Evolutionary conservation across 2,329 filamentous ascomycete species (phyloP), one percentile per base, ranked within the genome.

Genomic region (Pezicula neosporulosa): DNA sequence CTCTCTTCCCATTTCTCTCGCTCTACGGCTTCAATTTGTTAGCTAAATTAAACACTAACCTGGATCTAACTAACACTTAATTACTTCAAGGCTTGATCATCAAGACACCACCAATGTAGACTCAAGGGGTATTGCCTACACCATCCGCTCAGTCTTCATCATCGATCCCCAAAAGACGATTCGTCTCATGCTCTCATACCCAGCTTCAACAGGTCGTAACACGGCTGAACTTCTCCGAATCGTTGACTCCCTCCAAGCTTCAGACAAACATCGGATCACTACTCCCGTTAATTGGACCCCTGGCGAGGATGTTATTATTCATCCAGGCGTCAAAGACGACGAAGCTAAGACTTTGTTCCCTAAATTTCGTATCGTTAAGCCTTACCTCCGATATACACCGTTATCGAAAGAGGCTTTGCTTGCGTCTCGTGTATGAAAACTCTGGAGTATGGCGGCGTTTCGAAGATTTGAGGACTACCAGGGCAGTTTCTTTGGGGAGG

Each of bases 81-180:
- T 24, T 24, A 24, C 24, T 24, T 6, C 5, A 24, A 24, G 24
- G 24, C 24, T 24, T 24, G 24, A 24, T 6, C 24, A 24, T 6
- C 24, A 24, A 24, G 24, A 24, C 7, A 78, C 84, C 60, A 86
- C 83, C 73, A 90, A 90, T 73, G 83, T 90, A 50, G 86, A 90
- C 70, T 70, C 78, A 65, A 89, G 89, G 79, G 86, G 86, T 61
- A 87, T 92, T 61, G 89, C 90, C 51, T 92, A 95, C 73, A 96
- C 90, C 60, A 95, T 96, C 73, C 89, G 91, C 64, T 89, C 87
- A 63, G 91, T 96, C 66, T 96, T 93, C 78, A 78, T 96, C 74
- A 93, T 96, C 70, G 90, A 96, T 75, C 90, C 90, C 81, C 70
- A 95, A 95, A 95, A 95, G 85, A 91, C 86, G 72, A 92, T 96